Evolutionary conservation across 148 eudicot species (phyloP).

Genomic region (Nepenthes gracilis): DNA sequence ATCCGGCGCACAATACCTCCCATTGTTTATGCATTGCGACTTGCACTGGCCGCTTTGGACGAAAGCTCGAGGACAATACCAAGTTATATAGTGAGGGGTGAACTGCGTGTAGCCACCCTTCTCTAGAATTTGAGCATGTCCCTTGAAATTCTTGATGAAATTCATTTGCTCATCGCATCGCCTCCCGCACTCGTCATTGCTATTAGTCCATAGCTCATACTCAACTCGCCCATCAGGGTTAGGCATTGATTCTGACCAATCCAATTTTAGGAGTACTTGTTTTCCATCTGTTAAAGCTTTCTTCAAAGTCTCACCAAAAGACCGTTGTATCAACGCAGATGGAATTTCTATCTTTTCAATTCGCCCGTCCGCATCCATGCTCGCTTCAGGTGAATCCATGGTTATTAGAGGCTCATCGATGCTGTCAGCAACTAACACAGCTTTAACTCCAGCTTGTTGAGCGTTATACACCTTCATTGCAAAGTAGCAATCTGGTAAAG

Average conservation of each 20-base stretch:
- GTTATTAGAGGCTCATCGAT: constrained; percentile 76
- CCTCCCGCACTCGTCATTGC: constrained; percentile 90
- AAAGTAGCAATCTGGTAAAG: constrained; percentile 65
- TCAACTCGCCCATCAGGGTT: constrained; percentile 87
- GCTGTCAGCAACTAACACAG: constrained; percentile 66
- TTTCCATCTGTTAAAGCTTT: constrained; percentile 34
- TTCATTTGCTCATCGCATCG: constrained; percentile 89
- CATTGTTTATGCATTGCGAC: constrained; percentile 90
- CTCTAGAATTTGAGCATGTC: constrained; percentile 93
- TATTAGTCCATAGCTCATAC: constrained; percentile 92
- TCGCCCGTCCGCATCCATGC: constrained; percentile 51
- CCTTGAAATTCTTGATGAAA: constrained; percentile 78
- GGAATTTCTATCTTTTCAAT: constrained; percentile 68
- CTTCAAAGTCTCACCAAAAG: constrained; percentile 58
- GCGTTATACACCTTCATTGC: constrained; percentile 89
- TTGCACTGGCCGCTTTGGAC: constrained; percentile 51
- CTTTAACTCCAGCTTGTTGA: constrained; percentile 94
- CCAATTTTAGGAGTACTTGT: constrained; percentile 64
- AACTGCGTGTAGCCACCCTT: constrained; percentile 69
- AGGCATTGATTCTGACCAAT: constrained; percentile 96
- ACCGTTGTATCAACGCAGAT: constrained; percentile 41
- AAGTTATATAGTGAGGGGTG: constrained; percentile 89
- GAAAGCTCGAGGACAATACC: constrained; percentile 84
- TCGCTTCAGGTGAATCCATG: constrained; percentile 85
- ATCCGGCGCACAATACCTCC: constrained; percentile 94